Evolutionary conservation across 2,329 filamentous ascomycete species (phyloP).

Genomic region (Truncatella angustata): DNA sequence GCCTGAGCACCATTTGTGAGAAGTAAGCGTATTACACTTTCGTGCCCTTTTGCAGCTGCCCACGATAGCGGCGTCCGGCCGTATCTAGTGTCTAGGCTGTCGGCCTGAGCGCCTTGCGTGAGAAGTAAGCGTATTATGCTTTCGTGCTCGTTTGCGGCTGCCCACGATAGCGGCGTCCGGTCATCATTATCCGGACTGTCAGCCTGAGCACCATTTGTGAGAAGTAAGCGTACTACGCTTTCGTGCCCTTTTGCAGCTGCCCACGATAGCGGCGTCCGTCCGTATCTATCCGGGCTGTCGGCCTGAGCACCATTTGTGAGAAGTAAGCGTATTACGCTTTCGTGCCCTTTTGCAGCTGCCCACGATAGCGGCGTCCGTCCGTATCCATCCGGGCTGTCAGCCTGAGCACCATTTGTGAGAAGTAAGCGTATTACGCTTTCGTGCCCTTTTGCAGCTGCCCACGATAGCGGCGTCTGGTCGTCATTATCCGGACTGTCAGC

Average conservation of each 20-base stretch:
- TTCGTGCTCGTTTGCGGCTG: neutral
- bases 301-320: neutral
- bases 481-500: no score
- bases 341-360: constrained; percentile 5
- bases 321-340: neutral
- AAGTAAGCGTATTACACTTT: neutral
- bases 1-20: neutral
- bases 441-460: no score
- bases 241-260: neutral
- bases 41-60: neutral
- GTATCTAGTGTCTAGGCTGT: neutral
- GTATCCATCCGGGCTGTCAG: constrained; percentile 13
- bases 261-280: neutral
- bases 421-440: neutral
- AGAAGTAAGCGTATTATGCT: neutral
- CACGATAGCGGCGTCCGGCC: constrained; percentile 4
- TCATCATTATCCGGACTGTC: neutral
- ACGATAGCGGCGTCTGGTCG: no score
- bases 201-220: neutral
- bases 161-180: neutral
- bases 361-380: constrained; percentile 4
- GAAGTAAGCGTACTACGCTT: neutral
- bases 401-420: neutral
- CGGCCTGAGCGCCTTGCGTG: neutral
- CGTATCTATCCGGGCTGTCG: neutral